A percentile compares a stretch with the other conserved stretches of the same genome.
Evolutionary conservation across 805 yeast species (phyloP).

Genomic region (Lachancea sp.): DNA sequence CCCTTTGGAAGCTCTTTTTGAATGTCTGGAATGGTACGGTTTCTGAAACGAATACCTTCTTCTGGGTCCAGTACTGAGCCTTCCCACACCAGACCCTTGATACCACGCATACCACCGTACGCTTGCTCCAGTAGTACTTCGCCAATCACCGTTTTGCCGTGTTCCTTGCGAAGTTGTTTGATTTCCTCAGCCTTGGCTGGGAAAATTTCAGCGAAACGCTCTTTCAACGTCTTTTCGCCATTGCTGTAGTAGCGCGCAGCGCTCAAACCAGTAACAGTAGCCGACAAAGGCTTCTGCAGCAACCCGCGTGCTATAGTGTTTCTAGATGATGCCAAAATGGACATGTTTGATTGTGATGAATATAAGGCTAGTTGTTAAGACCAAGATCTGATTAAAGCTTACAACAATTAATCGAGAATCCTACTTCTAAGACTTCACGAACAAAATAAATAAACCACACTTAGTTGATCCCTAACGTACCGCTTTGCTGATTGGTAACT

Average conservation of each 20-base stretch:
- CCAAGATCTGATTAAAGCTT: not conserved
- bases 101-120: slow-evolving; percentile 89
- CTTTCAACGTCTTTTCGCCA: slow-evolving; percentile 61
- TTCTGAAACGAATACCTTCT: slow-evolving; percentile 84
- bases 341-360: not conserved
- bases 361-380: not conserved
- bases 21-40: slow-evolving; percentile 74
- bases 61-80: slow-evolving; percentile 79
- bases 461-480: not conserved
- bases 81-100: slow-evolving; percentile 82
- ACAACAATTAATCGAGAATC: not conserved
- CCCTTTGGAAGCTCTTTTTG: slow-evolving; percentile 70
- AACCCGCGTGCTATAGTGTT: slow-evolving; percentile 7
- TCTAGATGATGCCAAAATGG: slow-evolving; percentile 7
- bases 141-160: slow-evolving; percentile 71
- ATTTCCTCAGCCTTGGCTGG: slow-evolving; percentile 91
- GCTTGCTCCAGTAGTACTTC: slow-evolving; percentile 74
- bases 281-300: slow-evolving; percentile 3
- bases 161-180: slow-evolving; percentile 72
- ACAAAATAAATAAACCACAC: not conserved
- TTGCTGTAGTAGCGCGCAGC: slow-evolving; percentile 11
- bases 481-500: too few relatives aligned
- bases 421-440: not conserved
- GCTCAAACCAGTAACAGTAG: slow-evolving; percentile 8
- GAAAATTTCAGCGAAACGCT: slow-evolving; percentile 85